Evolutionary conservation across 495 filamentous ascomycete species (phyloP).

Genomic region (Cercophora newfieldiana): DNA sequence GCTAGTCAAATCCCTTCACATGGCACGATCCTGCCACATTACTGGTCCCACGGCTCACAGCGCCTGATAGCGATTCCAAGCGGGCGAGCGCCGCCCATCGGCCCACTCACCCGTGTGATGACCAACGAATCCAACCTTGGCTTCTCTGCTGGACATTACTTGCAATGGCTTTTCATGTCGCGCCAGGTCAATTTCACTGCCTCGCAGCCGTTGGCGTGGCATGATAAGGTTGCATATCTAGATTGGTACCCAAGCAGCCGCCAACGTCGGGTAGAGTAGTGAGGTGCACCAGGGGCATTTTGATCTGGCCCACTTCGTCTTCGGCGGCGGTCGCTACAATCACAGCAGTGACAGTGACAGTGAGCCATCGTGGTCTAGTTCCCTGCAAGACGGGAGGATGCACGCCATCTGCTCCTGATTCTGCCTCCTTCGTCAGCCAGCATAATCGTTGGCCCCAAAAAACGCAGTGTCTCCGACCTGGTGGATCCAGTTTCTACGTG

Average conservation of each 20-base stretch:
- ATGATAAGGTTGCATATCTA: conserved; percentile 10
- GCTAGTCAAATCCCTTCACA: conserved; percentile 23
- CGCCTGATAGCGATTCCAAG: not conserved
- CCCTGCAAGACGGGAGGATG: not conserved
- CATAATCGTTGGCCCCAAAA: not conserved
- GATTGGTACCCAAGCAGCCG: conserved; percentile 12
- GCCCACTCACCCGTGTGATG: not conserved
- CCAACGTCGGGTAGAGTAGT: not conserved
- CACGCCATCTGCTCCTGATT: not conserved
- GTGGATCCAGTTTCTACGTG: not conserved
- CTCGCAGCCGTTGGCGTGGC: not conserved
- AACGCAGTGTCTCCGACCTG: not conserved
- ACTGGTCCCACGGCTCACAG: conserved; percentile 22
- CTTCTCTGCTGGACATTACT: too few species aligned
- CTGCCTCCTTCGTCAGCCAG: not conserved
- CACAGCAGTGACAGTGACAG: not conserved
- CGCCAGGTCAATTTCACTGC: not conserved
- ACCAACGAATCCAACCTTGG: not conserved
- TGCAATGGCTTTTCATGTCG: not conserved
- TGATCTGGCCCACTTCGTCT: too few species aligned
- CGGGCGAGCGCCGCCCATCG: not conserved
- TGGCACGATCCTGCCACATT: conserved; percentile 27
- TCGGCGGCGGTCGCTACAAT: too few species aligned
- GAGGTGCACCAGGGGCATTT: too few species aligned
- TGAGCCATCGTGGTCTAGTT: not conserved